Conservation (phyloP, 2,329 filamentous ascomycete genomes). For the Aulographum hederae region DNA sequence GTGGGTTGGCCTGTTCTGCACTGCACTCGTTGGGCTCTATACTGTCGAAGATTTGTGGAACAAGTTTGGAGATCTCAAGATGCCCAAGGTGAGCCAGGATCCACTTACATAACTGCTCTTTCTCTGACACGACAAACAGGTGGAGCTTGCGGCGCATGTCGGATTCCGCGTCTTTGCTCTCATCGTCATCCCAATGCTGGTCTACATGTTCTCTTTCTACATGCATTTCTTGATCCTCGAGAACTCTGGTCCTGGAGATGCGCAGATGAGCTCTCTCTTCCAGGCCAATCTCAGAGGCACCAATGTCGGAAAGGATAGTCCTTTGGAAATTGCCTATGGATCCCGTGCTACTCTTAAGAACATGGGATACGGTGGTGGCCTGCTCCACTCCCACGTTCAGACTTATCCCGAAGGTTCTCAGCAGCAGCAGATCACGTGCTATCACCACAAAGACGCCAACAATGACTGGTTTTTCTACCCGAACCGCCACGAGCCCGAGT, state of each 20-base stretch:
- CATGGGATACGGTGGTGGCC: slow-evolving; percentile 95
- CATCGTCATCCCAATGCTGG: slow-evolving; percentile 71
- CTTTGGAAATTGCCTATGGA: slow-evolving; percentile 76
- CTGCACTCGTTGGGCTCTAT: slow-evolving; percentile 85
- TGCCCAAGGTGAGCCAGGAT: too few relatives aligned
- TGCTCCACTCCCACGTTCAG: slow-evolving; percentile 91
- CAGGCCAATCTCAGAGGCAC: slow-evolving; percentile 91
- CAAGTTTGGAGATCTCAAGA: slow-evolving; percentile 88
- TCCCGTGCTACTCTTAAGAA: slow-evolving; percentile 92
- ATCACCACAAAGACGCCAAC: slow-evolving; percentile 98
- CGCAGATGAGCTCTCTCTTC: slow-evolving; percentile 99
- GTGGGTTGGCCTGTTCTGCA: slow-evolving; percentile 92
- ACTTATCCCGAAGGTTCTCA: slow-evolving; percentile 84
- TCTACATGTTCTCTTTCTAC: slow-evolving; percentile 93
- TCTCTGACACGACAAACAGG: slow-evolving; percentile 21
- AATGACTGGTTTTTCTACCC: slow-evolving; percentile 99
- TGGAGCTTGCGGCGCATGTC: slow-evolving; percentile 57
- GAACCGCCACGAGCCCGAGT: slow-evolving; percentile 60
- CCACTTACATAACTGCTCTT: slow-evolving; percentile 26
- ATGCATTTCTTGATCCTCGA: slow-evolving; percentile 87
- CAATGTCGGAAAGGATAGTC: slow-evolving; percentile 84
- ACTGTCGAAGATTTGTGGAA: slow-evolving; percentile 94
- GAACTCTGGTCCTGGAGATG: slow-evolving; percentile 86
- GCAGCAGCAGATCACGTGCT: slow-evolving; percentile 97
- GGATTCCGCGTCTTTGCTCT: slow-evolving; percentile 66